Evolutionary conservation across 2,329 filamentous ascomycete species (phyloP), one percentile per base, ranked within the genome.

Genomic region (Nothophaeocryptopus gaeumannii): DNA sequence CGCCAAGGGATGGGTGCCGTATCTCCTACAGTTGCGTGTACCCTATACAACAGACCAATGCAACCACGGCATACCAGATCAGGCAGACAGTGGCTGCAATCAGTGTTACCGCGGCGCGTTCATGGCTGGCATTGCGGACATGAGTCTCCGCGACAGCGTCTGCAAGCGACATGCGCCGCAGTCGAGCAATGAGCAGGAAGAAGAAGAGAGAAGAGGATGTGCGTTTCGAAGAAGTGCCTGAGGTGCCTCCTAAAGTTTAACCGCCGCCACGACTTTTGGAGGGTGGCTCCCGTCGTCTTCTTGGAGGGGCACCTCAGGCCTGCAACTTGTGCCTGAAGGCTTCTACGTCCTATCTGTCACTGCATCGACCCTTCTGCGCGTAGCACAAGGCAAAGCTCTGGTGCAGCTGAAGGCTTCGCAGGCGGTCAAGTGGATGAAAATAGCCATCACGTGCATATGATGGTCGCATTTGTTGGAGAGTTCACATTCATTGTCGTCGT

Each of bases 1-100:
- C 41, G 35, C 38, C 39, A 42, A 34, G 52, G 29, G 20, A 41
- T 38, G 43, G 5, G 13, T 20, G 3, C 20, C 30, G 41, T 33
- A 41, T 59, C 20, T 26, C 72, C 60, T 73, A 84, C 82, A 85
- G 71, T 65, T 83, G 80, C 45, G 72, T 67, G 63, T 80, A 78
- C 43, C 83, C 83, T 60, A 85, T 73, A 36, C 70, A 67, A 62
- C 78, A 81, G 34, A 86, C 80, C 16, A 72, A 56, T 57, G 75
- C 72, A 50, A 85, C 79, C 47, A 74, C 69, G 40, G 74, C 55
- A 47, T 67, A 68, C 66, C 66, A 69, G 45, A 67, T 51, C 29
- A 67, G 56, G 55, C 62, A 64, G 11, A 57, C 51, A n/a, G 53
- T 42, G 38, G 64, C 65, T 4, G 58, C 50, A 9, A 55, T 46